Conservation (phyloP, 1,284 basidiomycete genomes). For the Sporisorium reilianum region DNA sequence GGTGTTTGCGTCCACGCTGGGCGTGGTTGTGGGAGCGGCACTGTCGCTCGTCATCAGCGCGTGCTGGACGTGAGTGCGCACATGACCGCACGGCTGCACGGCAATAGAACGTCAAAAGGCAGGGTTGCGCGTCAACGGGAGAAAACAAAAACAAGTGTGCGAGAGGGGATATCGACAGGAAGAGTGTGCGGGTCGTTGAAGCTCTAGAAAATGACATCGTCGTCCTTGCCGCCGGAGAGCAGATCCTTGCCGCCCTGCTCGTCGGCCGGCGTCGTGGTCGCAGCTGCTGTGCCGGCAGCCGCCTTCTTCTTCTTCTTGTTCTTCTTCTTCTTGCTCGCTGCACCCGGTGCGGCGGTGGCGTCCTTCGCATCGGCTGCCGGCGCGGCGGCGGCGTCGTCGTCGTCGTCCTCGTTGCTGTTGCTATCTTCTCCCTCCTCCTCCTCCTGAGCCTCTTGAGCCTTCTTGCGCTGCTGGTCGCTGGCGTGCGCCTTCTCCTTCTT, state of each 20-base stretch:
- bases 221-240: slow-evolving; percentile 65
- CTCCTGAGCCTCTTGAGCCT: slow-evolving; percentile 16
- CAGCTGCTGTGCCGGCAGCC: slow-evolving; percentile 1
- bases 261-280: slow-evolving; percentile 11
- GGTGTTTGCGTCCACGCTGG: slow-evolving; percentile 43
- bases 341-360: background rate
- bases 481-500: slow-evolving; percentile 62
- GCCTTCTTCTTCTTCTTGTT: slow-evolving; percentile 28
- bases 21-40: slow-evolving; percentile 41
- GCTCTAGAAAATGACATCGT: slow-evolving; percentile 68
- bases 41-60: slow-evolving; percentile 41
- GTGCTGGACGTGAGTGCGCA: slow-evolving; percentile 24
- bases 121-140: background rate
- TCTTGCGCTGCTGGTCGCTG: slow-evolving; percentile 12
- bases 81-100: background rate
- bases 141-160: background rate
- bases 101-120: background rate
- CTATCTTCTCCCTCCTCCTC: slow-evolving; percentile 8
- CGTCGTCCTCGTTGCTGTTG: slow-evolving; percentile 2
- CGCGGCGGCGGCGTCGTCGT: slow-evolving; percentile 1
- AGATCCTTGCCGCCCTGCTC: slow-evolving; percentile 51
- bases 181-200: too few relatives aligned
- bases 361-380: background rate
- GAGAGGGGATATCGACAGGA: background rate
- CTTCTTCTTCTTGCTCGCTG: slow-evolving; percentile 22